These are phyloP conservation scores for Scolecobasidium constrictum DNA, from an alignment of 2,329 filamentous ascomycete species.

Conservation along the genomic window DNA sequence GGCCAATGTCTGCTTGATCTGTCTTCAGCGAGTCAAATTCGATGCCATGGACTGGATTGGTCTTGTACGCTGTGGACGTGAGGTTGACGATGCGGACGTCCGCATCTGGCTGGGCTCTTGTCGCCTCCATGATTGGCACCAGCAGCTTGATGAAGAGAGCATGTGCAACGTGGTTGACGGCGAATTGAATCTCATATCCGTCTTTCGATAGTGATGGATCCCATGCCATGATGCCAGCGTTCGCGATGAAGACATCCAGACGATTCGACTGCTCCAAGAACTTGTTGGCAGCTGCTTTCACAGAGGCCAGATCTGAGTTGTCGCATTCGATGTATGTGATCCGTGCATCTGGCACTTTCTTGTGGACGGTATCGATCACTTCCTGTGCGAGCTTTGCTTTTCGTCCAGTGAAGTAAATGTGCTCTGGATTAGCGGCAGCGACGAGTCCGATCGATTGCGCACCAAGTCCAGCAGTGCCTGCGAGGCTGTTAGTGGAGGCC, in stretches of 20 bases:
- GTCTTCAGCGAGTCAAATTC: conserved; percentile 20
- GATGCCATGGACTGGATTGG: conserved; percentile 22
- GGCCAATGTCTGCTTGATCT: conserved; percentile 7
- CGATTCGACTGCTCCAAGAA: conserved; percentile 27
- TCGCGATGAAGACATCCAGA: conserved; percentile 37
- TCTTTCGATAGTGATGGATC: conserved; percentile 28
- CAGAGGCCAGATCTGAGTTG: conserved; percentile 29
- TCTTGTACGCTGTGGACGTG: conserved; percentile 20
- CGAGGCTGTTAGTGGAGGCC: no score
- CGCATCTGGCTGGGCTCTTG: conserved; percentile 20
- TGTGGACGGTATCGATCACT: conserved; percentile 27
- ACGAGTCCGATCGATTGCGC: background rate
- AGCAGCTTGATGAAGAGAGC: conserved; percentile 37
- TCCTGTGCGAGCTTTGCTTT: background rate
- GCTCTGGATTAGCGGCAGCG: conserved; percentile 3
- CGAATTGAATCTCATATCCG: conserved; percentile 40
- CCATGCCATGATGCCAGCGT: conserved; percentile 32
- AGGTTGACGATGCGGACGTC: conserved; percentile 38
- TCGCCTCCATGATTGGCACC: conserved; percentile 30
- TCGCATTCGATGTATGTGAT: conserved; percentile 27
- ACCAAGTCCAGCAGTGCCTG: conserved; percentile 7
- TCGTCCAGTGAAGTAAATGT: conserved; percentile 7
- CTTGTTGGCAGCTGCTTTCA: conserved; percentile 25
- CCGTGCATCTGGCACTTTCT: conserved; percentile 25
- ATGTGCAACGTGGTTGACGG: conserved; percentile 42